Evolutionary conservation across 345 rosid species (phyloP), one percentile per base, ranked within the genome.

Genomic region (Eucalyptus regnans): DNA sequence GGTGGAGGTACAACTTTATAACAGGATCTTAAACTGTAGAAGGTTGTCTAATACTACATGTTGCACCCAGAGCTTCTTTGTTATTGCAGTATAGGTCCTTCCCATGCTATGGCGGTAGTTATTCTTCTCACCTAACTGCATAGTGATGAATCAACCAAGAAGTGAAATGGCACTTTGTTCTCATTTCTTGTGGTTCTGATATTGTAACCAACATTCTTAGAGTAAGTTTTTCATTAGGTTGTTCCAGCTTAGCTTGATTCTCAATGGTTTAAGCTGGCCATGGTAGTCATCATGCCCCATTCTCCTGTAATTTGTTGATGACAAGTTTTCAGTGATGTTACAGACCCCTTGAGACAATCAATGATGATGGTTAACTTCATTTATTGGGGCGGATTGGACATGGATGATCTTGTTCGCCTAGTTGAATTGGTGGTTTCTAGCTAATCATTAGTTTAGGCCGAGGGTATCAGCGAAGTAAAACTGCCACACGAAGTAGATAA

Each of bases 1-100:
- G 99, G 99, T 62, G 99, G 98, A 50, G 98, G 99, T 89, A 94
- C 99, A 88, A 91, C 95, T 54, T 91, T 95, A 68, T 94, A 92
- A 66, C 66, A 41, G 83, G 83, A 71, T 37, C 46, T 18, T 71
- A 76, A 41, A 43, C 46, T 3, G 83, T 76, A 76, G 48, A 37
- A 76, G 48, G 83, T 76, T 23, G 7, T 37, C 83, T 76, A 37
- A 44, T 76, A 37, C 83, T 71, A 20, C 29, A 20, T 20, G 48
- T 76, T 41, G 27, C 46, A 76, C 29, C 27, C 27, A 41, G 44
- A 10, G 48, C 83, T 76, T 41, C 83, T 76, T 76, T 76, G 83
- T 76, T 20, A 44, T 76, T 23, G 27, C 46, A 76, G 23, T 76
- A 7, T 37, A 76, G 48, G 83, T 76, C 83, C 48, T 76, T 41